Evolutionary conservation across 257 asterid species (phyloP), one percentile per base, ranked within the genome.

Genomic region (Anisodus acutangulus): DNA sequence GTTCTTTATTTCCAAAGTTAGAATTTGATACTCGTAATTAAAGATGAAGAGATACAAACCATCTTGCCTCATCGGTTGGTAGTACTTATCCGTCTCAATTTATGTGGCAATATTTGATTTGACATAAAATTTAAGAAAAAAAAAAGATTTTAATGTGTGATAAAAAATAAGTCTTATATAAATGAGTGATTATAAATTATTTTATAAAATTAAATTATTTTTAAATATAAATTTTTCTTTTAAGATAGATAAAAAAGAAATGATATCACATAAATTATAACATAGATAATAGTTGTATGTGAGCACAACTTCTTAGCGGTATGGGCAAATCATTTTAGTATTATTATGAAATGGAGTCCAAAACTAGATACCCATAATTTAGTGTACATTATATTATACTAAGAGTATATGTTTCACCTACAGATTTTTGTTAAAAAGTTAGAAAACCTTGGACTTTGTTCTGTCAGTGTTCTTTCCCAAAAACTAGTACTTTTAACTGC

Each of bases 401-500:
- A 31, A 1, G 35, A 76, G 64, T 57, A 31, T 31, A 31, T 31
- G 35, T 64, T n/a, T 55, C 79, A 86, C 55, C 78, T 22, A 78
- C 37, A 9, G n/a, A 80, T 39, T 64, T 35, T 74, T 8, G 57
- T n/a, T 4, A 45, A 4, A 43, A 71, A 45, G 54, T 41, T 78
- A 15, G 59, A 62, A 85, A 85, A 83, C 35, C 47, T 74, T 79
- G 82, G 68, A 54, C 71, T 82, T 86, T 64, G 80, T 74, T 53
- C 69, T 74, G 60, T 66, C 79, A 45, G 39, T 45, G 79, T 71
- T 71, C 79, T 82, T 45, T 58, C 79, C 84, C 19, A 53, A 43
- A 57, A 53, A 49, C 57, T 64, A 53, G 43, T 3, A 54, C 26
- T 81, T 84, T 82, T 82, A 49, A 80, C 71, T 37, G 76, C 63